phyloP scores from a whole-genome alignment of 2,329 filamentous ascomycete genomes.

The Phyllachora maydis region DNA sequence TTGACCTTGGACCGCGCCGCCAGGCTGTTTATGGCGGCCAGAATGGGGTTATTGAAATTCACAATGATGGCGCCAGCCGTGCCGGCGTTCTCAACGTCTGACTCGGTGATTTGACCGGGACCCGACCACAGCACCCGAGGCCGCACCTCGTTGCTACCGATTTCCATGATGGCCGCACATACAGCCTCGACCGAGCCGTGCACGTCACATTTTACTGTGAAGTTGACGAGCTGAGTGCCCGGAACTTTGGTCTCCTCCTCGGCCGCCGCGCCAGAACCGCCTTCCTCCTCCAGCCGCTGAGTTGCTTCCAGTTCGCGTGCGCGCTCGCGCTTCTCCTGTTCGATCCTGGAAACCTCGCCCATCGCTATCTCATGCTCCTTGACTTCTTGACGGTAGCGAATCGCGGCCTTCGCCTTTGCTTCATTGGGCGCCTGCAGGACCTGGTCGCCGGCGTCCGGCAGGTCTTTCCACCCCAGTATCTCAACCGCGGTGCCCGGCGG shows the following conservation, averaged over 20 bases:
- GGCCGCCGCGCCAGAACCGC: slow-evolving; percentile 12
- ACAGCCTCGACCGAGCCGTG: slow-evolving; percentile 88
- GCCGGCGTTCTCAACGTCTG: slow-evolving; percentile 73
- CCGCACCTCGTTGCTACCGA: slow-evolving; percentile 71
- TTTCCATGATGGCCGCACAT: slow-evolving; percentile 48
- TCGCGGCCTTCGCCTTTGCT: slow-evolving; percentile 55
- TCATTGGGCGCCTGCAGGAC: slow-evolving; percentile 70
- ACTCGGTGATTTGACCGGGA: slow-evolving; percentile 65
- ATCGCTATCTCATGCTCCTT: slow-evolving; percentile 53
- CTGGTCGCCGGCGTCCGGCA: slow-evolving; percentile 67
- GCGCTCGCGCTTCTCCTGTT: slow-evolving; percentile 21
- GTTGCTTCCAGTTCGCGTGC: slow-evolving; percentile 10
- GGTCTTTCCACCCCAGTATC: slow-evolving; percentile 80
- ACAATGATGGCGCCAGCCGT: slow-evolving; percentile 57
- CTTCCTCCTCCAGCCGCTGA: not conserved
- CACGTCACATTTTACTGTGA: slow-evolving; percentile 84
- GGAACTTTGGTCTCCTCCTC: slow-evolving; percentile 15
- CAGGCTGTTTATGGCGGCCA: slow-evolving; percentile 43
- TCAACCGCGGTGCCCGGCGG: slow-evolving; percentile 80
- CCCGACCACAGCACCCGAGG: slow-evolving; percentile 57
- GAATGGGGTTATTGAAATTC: slow-evolving; percentile 63
- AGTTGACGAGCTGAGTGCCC: slow-evolving; percentile 41
- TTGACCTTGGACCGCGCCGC: slow-evolving; percentile 53
- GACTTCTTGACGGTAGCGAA: slow-evolving; percentile 56
- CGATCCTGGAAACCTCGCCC: slow-evolving; percentile 59